These are phyloP conservation scores for Heliamphora pulchella DNA, from an alignment of 179 eudicot species.

Conservation along the genomic window DNA sequence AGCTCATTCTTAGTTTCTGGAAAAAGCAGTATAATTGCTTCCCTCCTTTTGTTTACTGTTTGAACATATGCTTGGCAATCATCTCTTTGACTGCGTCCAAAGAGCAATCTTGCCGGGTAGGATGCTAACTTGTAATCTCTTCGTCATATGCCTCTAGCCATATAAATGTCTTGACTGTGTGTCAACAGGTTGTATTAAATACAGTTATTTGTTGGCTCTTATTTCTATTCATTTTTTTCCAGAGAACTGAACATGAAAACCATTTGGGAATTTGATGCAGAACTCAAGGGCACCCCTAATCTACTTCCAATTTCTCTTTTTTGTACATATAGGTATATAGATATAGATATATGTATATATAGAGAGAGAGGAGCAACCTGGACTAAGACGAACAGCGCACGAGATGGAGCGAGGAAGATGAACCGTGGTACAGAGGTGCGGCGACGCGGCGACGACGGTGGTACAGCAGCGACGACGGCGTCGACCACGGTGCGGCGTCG, in stretches of 20 bases:
- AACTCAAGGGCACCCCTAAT: no score
- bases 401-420: no score
- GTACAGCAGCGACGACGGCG: no score
- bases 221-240: slow-evolving; percentile 19
- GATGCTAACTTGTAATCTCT: neutral
- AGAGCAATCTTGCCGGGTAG: neutral
- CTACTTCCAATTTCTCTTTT: no score
- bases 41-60: neutral
- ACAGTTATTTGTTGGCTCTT: neutral
- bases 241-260: slow-evolving; percentile 44
- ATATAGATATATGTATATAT: no score
- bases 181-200: neutral
- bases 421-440: no score
- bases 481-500: no score
- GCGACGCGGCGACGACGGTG: no score
- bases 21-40: slow-evolving; percentile 5
- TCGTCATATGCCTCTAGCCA: neutral
- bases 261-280: slow-evolving; percentile 47
- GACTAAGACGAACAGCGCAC: no score
- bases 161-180: slow-evolving; percentile 11
- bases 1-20: neutral
- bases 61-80: neutral
- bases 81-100: neutral
- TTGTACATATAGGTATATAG: no score
- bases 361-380: no score